Conservation (phyloP, 2,329 filamentous ascomycete species). For the Blastomyces silverae region DNA sequence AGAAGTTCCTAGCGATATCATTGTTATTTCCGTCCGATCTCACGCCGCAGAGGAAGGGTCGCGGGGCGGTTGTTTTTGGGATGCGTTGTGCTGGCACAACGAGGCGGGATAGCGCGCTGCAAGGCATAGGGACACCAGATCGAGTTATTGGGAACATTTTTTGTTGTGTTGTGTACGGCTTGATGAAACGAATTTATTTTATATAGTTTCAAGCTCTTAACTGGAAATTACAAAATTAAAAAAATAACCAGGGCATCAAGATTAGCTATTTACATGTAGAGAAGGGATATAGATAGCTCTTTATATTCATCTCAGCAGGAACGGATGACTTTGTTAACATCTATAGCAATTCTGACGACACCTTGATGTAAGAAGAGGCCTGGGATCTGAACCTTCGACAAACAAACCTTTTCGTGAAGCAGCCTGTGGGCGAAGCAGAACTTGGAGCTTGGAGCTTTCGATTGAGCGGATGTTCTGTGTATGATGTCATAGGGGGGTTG, state of each 20-base stretch:
- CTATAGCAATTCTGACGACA: conserved; percentile 1
- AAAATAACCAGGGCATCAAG: not conserved
- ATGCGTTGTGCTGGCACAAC: not conserved
- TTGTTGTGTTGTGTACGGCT: not conserved
- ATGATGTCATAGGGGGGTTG: not conserved
- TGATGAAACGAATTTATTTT: not conserved
- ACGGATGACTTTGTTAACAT: too few relatives aligned
- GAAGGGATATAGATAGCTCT: not conserved
- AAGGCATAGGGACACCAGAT: not conserved
- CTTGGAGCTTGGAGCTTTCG: too few relatives aligned
- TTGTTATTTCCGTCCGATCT: not conserved
- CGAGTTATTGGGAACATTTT: conserved; percentile 1
- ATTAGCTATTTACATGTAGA: not conserved
- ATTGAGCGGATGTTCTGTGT: not conserved
- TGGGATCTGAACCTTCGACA: not conserved
- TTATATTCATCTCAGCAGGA: not conserved
- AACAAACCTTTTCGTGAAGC: too few relatives aligned
- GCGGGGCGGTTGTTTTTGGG: not conserved
- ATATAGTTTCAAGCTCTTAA: not conserved
- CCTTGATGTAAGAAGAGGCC: conserved; percentile 4
- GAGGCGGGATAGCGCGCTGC: not conserved
- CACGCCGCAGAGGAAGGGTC: not conserved
- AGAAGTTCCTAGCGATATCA: not conserved
- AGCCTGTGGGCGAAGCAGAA: too few relatives aligned
- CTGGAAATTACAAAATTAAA: not conserved